phyloP scores from a whole-genome alignment of 106 monocot genomes.

The Allium sativum region DNA sequence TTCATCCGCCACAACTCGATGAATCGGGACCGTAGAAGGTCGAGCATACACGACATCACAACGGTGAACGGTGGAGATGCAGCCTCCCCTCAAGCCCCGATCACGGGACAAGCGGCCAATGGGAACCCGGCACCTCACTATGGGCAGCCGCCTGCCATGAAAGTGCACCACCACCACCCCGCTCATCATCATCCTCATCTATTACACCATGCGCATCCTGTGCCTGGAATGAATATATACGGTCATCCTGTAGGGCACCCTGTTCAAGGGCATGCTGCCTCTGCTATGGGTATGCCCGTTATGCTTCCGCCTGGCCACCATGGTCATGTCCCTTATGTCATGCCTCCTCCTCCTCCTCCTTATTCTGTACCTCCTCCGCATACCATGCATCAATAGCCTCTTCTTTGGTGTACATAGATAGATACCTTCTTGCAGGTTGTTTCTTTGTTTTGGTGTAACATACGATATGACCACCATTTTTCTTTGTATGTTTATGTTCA shows the following conservation, averaged over 20 bases:
- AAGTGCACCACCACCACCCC: background rate
- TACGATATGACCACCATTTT: too few relatives aligned
- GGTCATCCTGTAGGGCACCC: constrained; percentile 45
- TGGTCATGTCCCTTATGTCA: constrained; percentile 46
- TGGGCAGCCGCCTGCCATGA: constrained; percentile 18
- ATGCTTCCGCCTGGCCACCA: constrained; percentile 70
- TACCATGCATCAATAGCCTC: constrained; percentile 51
- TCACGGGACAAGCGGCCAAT: constrained; percentile 23
- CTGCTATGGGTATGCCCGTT: constrained; percentile 65
- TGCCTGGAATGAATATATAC: constrained; percentile 33
- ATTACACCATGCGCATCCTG: constrained; percentile 3
- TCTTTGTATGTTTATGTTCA: too few relatives aligned
- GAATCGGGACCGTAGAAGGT: constrained; percentile 72
- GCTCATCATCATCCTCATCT: constrained; percentile 19
- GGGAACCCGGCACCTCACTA: constrained; percentile 4
- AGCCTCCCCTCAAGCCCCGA: constrained; percentile 37
- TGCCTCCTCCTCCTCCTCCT: constrained; percentile 58
- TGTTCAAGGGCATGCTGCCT: constrained; percentile 40
- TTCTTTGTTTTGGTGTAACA: too few relatives aligned
- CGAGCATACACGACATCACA: constrained; percentile 91
- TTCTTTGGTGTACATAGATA: too few relatives aligned
- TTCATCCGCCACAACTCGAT: constrained; percentile 87
- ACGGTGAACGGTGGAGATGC: constrained; percentile 39
- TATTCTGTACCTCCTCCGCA: constrained; percentile 47
- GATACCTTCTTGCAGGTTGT: too few relatives aligned